These are phyloP conservation scores for Escallonia rubra DNA, from an alignment of 129 eudicot species.

Conservation along the genomic window DNA sequence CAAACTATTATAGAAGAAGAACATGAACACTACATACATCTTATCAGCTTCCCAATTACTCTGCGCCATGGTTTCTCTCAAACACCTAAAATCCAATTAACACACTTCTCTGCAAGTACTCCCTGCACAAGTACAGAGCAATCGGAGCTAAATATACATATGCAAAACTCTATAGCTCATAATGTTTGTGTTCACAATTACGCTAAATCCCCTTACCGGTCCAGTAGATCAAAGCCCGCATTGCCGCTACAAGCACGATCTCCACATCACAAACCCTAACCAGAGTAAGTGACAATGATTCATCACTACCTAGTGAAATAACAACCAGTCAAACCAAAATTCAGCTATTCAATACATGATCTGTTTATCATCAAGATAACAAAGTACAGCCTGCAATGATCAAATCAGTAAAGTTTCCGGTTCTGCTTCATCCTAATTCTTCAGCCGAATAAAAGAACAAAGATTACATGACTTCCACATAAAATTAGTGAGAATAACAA, in stretches of 20 bases:
- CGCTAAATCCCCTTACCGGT: neutral
- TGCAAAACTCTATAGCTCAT: too few relatives aligned
- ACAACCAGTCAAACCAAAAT: too few relatives aligned
- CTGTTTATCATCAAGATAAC: too few relatives aligned
- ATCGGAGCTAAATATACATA: neutral
- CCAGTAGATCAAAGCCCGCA: constrained; percentile 26
- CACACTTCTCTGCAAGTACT: constrained; percentile 14
- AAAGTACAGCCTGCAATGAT: too few relatives aligned
- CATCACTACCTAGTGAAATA: too few relatives aligned
- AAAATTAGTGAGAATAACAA: too few relatives aligned
- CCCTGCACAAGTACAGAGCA: constrained; percentile 20
- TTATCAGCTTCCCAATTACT: constrained; percentile 99
- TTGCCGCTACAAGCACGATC: constrained; percentile 27
- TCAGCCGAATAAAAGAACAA: too few relatives aligned
- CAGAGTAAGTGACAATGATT: too few relatives aligned
- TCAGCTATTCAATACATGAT: too few relatives aligned
- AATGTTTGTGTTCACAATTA: neutral
- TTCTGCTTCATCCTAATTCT: too few relatives aligned
- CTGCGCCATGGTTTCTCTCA: constrained; percentile 59
- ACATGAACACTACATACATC: constrained; percentile 44
- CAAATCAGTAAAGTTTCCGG: too few relatives aligned
- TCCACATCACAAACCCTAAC: constrained; percentile 9
- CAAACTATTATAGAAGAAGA: neutral
- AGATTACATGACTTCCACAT: too few relatives aligned
- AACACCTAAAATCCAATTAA: constrained; percentile 14